Conservation (phyloP, 257 asterid genomes). For the Solanum sejunctum region DNA sequence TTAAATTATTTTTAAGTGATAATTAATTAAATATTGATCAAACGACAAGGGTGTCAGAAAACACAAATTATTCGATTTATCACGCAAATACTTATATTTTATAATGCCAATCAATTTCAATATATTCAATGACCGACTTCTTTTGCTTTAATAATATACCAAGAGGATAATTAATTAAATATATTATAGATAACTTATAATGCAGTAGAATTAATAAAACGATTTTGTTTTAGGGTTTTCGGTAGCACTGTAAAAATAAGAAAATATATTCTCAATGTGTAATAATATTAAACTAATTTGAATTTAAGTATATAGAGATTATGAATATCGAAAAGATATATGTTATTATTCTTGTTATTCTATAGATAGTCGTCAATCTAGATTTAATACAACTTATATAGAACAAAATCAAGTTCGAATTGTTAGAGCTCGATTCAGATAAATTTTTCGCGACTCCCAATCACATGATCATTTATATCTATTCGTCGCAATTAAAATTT, state of each 20-base stretch:
- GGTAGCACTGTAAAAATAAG: background rate
- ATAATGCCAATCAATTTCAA: background rate
- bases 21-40: constrained; percentile 5
- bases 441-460: background rate
- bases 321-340: background rate
- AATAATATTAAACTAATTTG: background rate
- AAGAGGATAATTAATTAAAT: background rate
- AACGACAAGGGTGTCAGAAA: constrained; percentile 38
- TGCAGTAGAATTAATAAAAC: background rate
- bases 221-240: background rate
- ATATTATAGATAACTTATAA: background rate
- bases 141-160: constrained; percentile 3
- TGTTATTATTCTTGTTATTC: background rate
- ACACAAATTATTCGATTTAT: constrained; percentile 18
- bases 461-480: background rate
- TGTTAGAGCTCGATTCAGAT: background rate
- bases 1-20: background rate
- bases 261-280: background rate
- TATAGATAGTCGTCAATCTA: background rate
- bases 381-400: background rate
- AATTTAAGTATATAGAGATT: background rate
- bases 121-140: constrained; percentile 3
- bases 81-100: constrained; percentile 1
- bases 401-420: background rate
- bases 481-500: background rate